phyloP scores from a whole-genome alignment of 1,284 basidiomycete genomes.

The Vanrija sp. region DNA sequence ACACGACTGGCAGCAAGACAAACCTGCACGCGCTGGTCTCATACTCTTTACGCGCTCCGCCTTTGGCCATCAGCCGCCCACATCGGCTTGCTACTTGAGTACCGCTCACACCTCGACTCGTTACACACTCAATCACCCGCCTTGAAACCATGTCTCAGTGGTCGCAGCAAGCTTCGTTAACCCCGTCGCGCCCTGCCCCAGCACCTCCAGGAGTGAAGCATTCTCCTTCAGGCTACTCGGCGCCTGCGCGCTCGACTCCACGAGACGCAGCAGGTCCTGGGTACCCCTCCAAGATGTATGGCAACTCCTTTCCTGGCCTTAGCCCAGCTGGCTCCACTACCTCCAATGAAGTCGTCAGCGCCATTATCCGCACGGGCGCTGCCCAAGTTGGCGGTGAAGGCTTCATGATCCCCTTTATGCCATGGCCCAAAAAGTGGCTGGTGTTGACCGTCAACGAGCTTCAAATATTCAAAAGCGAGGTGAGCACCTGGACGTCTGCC shows the following conservation, averaged over 20 bases:
- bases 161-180: conserved; percentile 28
- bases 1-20: no score
- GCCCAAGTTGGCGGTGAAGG: conserved; percentile 86
- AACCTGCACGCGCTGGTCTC: no score
- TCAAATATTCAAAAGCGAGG: conserved; percentile 88
- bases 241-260: background rate
- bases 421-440: conserved; percentile 90
- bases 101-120: no score
- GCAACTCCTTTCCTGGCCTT: conserved; percentile 30
- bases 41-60: no score
- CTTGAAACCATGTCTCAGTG: conserved; percentile 25
- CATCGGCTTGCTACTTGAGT: no score
- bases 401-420: conserved; percentile 31
- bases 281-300: conserved; percentile 30
- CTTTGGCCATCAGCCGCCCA: no score
- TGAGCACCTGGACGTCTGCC: conserved; percentile 47
- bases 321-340: conserved; percentile 13
- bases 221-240: background rate
- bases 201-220: conserved; percentile 26
- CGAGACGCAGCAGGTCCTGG: background rate
- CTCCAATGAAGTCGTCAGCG: conserved; percentile 16
- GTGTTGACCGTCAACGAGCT: conserved; percentile 76
- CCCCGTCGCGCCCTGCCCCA: conserved; percentile 39
- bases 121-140: background rate
- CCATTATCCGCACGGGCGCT: conserved; percentile 52